Conservation (phyloP, 176 grass and related monocot genomes). For the Panicum miliaceum region DNA sequence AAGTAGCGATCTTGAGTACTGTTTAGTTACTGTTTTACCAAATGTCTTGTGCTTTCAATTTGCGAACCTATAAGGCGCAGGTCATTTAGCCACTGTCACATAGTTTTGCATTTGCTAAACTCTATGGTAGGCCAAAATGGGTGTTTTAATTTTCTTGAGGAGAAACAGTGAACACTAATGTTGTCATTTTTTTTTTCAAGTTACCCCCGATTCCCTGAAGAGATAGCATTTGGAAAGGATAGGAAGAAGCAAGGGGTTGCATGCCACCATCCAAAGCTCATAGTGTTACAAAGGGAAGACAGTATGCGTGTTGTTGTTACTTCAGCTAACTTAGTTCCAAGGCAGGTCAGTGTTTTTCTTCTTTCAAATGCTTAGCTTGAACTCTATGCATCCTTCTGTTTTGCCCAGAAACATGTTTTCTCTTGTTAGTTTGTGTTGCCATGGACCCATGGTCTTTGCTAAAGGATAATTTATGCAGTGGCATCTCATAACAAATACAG, state of each 20-base stretch:
- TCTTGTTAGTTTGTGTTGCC: conserved; percentile 26
- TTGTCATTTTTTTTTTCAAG: conserved; percentile 41
- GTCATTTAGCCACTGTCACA: background rate
- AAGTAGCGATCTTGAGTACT: conserved; percentile 33
- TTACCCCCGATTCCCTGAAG: conserved; percentile 78
- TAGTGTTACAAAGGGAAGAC: conserved; percentile 78
- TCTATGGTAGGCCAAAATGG: conserved; percentile 16
- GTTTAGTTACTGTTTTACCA: background rate
- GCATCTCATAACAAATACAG: conserved; percentile 78
- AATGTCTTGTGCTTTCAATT: background rate
- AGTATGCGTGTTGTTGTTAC: conserved; percentile 74
- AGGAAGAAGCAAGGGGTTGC: conserved; percentile 86
- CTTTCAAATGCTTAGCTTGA: conserved; percentile 21
- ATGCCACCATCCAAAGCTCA: conserved; percentile 88
- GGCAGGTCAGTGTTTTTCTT: conserved; percentile 57
- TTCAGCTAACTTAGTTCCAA: conserved; percentile 85
- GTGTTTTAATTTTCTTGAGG: conserved; percentile 16
- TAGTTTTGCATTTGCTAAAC: conserved; percentile 5
- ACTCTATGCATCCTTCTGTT: conserved; percentile 37
- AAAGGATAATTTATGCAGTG: conserved; percentile 64
- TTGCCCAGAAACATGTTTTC: background rate
- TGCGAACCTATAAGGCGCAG: background rate
- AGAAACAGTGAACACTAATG: conserved; percentile 36
- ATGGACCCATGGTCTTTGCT: conserved; percentile 1
- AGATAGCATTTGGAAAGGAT: conserved; percentile 91